Conservation (phyloP, 305 asterid species). For the Petunia hybrid region DNA sequence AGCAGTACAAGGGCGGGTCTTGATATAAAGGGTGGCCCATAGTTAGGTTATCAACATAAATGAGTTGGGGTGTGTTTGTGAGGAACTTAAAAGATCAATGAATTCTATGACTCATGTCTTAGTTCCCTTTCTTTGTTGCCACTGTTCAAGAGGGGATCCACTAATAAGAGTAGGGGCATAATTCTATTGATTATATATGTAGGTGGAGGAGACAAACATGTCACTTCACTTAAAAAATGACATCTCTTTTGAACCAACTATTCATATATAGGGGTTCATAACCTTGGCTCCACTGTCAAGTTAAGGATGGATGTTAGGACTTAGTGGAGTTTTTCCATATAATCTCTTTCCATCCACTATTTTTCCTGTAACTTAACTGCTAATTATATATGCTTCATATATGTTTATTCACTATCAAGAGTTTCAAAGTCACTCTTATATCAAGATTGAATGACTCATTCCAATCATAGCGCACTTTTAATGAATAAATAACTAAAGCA, state of each 20-base stretch:
- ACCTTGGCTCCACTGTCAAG: not conserved
- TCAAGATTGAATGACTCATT: not conserved
- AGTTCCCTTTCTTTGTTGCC: constrained; percentile 24
- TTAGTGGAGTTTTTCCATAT: constrained; percentile 10
- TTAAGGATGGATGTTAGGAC: not conserved
- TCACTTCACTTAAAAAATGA: not conserved
- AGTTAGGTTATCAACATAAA: constrained; percentile 28
- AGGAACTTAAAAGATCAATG: not conserved
- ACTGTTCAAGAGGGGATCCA: not conserved
- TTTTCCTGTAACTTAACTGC: not conserved
- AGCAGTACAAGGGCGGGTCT: not conserved
- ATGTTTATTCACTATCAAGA: not conserved
- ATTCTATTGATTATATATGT: not conserved
- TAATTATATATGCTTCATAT: not conserved
- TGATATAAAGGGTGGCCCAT: constrained; percentile 5
- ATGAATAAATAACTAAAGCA: not conserved
- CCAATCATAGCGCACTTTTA: not conserved
- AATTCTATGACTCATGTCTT: not conserved
- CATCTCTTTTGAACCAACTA: constrained; percentile 24
- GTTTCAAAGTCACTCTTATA: not conserved
- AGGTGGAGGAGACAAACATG: not conserved
- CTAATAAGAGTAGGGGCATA: not conserved
- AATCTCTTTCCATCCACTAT: constrained; percentile 10
- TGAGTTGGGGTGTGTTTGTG: not conserved
- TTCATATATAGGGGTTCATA: constrained; percentile 4